Evolutionary conservation across 371 early-diverging fungal species (phyloP).

Genomic region (Blakeslea trispora): DNA sequence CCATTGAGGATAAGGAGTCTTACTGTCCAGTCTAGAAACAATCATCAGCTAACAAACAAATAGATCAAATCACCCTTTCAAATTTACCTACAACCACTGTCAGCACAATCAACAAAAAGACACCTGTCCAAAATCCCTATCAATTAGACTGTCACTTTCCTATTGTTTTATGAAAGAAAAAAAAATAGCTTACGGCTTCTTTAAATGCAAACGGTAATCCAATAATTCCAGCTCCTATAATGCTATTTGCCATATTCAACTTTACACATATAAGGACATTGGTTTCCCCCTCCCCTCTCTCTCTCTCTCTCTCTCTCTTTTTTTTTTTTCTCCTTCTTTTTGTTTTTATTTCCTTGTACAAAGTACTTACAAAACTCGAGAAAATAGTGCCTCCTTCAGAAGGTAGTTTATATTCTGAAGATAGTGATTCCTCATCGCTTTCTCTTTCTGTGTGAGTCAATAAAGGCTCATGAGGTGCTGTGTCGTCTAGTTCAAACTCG

Average conservation of each 20-base stretch:
- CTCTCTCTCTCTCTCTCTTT: no score
- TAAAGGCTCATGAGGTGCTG: conserved; percentile 18
- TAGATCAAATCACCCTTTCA: no score
- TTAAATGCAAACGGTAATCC: conserved; percentile 66
- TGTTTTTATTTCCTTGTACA: conserved; percentile 3
- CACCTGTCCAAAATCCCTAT: conserved; percentile 65
- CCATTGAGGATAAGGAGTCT: conserved; percentile 67
- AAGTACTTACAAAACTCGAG: conserved; percentile 48
- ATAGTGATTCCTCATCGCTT: conserved; percentile 20
- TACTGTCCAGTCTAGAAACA: conserved; percentile 73
- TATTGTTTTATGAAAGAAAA: neutral
- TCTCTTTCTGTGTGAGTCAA: conserved; percentile 10
- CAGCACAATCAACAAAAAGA: conserved; percentile 60
- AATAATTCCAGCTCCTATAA: conserved; percentile 76
- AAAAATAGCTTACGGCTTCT: conserved; percentile 47
- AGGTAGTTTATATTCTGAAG: conserved; percentile 36
- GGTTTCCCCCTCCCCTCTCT: no score
- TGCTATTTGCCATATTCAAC: conserved; percentile 78
- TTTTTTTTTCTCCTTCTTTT: no score
- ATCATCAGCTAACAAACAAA: no score
- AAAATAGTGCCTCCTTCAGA: conserved; percentile 50
- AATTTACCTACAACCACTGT: conserved; percentile 64
- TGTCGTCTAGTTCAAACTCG: conserved; percentile 44
- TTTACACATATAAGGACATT: no score
- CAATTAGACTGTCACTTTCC: no score